Base-by-base conservation (phyloP, 441 rosid genomes). In the Hura crepitans region DNA sequence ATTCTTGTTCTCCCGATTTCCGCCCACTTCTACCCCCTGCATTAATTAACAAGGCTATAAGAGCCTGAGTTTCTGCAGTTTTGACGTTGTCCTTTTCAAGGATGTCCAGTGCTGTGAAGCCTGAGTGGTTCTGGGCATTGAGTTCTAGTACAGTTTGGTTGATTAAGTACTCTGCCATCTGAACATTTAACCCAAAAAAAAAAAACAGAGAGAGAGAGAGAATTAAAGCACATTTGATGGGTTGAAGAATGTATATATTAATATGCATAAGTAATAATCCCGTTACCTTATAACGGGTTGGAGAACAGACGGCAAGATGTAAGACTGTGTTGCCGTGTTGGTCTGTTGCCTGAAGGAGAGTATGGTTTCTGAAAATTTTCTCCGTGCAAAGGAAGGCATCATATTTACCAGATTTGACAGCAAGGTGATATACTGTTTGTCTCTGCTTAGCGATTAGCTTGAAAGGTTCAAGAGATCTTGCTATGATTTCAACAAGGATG, bases 301-400 rank as follows among this genome's bases (percentile, higher is more conserved):
- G 20, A 8, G 58, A 72, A 35, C 6, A 35, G 58, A 71, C 60
- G 15, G 77, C 81, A 43, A 74, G 27, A 53, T 81, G 86, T 49
- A 81, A 72, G 13, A 73, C 51, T 14, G 80, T 80, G 79, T 81
- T 79, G 11, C 86, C 84, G 39, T 23, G 17, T 31, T 17, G 45
- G 56, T 83, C 82, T 47, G 71, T 37, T 58, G 12, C 13, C 53
- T 66, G 62, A 14, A 80, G 37, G 23, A 66, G 72, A 45, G 60
- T 1, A 9, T 74, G 57, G 68, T 74, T 25, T 2, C 42, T 22
- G 66, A 78, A 80, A 63, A 60, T 50, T 27, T 15, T 5, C 9
- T 54, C 76, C 75, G 76, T 53, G 57, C 25, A 35, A 6, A 20
- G 22, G 22, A 74, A 74, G 14, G 80, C 76, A 1, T 20, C 2